Evolutionary conservation across 441 rosid genomes (phyloP).

Genomic region (Gossypium davidsonii): DNA sequence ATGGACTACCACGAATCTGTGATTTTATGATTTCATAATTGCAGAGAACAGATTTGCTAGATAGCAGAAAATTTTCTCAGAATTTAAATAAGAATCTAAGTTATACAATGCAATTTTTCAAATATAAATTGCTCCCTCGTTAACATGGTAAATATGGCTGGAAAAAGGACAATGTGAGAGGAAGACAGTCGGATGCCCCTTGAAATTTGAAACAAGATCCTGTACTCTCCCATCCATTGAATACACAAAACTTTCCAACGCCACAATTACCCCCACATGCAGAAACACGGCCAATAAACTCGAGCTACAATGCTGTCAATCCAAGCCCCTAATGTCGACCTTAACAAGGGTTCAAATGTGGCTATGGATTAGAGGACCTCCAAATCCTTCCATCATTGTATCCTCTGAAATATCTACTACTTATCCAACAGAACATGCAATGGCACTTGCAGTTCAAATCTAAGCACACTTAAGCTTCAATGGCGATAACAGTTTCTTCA

Average conservation of each 20-base stretch:
- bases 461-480: constrained; percentile 36
- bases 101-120: too few species aligned
- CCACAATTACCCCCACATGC: background rate
- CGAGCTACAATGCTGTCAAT: constrained; percentile 3
- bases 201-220: background rate
- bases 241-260: constrained; percentile 11
- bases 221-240: background rate
- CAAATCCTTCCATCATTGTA: constrained; percentile 8
- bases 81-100: too few species aligned
- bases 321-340: background rate
- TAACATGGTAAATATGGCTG: constrained; percentile 1
- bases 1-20: too few species aligned
- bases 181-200: background rate
- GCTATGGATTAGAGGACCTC: constrained; percentile 4
- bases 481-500: constrained; percentile 60
- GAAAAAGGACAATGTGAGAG: background rate
- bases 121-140: background rate
- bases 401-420: background rate
- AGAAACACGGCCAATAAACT: background rate
- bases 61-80: too few species aligned
- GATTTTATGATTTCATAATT: too few species aligned
- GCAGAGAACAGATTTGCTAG: too few species aligned
- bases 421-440: constrained; percentile 8
- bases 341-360: background rate
- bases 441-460: background rate